Evolutionary conservation across 2,329 filamentous ascomycete genomes (phyloP).

Genomic region (Trichoderma atrobrunneum): DNA sequence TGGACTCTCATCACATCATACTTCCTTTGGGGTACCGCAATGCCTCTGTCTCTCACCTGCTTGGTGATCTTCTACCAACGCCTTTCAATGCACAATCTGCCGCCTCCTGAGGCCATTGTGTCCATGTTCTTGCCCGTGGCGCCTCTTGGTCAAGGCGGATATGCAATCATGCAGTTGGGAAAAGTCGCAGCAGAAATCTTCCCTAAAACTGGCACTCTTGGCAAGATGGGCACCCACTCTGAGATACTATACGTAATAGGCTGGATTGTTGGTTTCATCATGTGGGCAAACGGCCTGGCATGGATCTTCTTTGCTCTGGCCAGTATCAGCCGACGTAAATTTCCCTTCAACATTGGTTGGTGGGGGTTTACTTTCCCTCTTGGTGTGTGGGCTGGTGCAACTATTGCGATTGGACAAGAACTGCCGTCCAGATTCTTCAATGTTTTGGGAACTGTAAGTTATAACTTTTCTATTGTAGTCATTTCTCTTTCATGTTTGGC

Average conservation of each 20-base stretch:
- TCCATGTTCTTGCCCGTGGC: slow-evolving; percentile 3
- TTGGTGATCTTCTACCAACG: not conserved
- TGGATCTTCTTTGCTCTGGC: slow-evolving; percentile 6
- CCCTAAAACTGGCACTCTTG: not conserved
- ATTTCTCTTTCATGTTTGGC: not conserved
- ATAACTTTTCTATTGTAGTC: not conserved
- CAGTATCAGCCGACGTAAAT: not conserved
- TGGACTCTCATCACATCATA: slow-evolving; percentile 7
- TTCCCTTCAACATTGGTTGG: slow-evolving; percentile 4
- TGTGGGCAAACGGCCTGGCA: slow-evolving; percentile 7
- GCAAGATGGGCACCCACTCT: not conserved
- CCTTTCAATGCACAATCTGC: not conserved
- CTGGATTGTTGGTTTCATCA: not conserved
- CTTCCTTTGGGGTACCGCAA: slow-evolving; percentile 4
- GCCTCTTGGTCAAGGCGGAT: slow-evolving; percentile 2
- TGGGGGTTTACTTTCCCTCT: not conserved
- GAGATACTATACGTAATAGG: not conserved
- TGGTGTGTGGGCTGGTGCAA: not conserved
- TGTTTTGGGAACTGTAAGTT: slow-evolving; percentile 6
- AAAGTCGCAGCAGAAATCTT: not conserved
- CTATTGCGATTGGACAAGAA: slow-evolving; percentile 5
- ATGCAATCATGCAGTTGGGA: slow-evolving; percentile 7
- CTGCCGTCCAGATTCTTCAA: not conserved
- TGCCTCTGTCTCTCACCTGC: not conserved
- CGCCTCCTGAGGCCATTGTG: not conserved